These are phyloP conservation scores for Diversispora eburnea DNA, from an alignment of 192 early-diverging fungal species.

Conservation along the genomic window DNA sequence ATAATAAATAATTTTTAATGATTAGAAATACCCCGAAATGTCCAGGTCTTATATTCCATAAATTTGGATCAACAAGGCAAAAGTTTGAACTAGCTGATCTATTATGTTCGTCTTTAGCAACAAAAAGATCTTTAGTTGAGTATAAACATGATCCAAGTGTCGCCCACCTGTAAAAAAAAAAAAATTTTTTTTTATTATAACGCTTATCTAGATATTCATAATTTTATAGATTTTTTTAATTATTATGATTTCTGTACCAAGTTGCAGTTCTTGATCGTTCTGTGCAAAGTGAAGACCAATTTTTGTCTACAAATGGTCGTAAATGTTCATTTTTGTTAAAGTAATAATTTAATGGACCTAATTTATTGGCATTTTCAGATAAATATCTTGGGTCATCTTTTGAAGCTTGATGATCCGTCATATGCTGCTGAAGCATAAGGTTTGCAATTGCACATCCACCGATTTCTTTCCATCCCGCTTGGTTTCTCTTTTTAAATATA, in stretches of 20 bases:
- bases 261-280: conserved; percentile 59
- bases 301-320: conserved; percentile 58
- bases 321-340: conserved; percentile 67
- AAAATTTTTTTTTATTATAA: background rate
- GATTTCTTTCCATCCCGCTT: conserved; percentile 66
- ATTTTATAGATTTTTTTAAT: background rate
- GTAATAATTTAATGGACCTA: conserved; percentile 45
- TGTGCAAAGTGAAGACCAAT: conserved; percentile 63
- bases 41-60: conserved; percentile 58
- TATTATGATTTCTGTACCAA: conserved; percentile 39
- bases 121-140: conserved; percentile 59
- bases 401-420: conserved; percentile 31
- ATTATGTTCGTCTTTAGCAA: conserved; percentile 50
- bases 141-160: conserved; percentile 63
- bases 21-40: conserved; percentile 35
- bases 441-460: conserved; percentile 61
- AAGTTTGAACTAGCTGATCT: conserved; percentile 61
- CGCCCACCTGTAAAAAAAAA: conserved; percentile 49
- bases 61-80: conserved; percentile 50
- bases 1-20: too few species aligned
- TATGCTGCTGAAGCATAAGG: conserved; percentile 50
- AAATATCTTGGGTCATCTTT: conserved; percentile 24
- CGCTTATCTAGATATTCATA: background rate
- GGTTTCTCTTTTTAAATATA: conserved; percentile 53
- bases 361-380: conserved; percentile 36